Percentiles rank a stretch among this genome's conserved stretches.
phyloP scores from a whole-genome alignment of 495 filamentous ascomycete genomes.

The Lasiosphaeriaceae sp. region DNA sequence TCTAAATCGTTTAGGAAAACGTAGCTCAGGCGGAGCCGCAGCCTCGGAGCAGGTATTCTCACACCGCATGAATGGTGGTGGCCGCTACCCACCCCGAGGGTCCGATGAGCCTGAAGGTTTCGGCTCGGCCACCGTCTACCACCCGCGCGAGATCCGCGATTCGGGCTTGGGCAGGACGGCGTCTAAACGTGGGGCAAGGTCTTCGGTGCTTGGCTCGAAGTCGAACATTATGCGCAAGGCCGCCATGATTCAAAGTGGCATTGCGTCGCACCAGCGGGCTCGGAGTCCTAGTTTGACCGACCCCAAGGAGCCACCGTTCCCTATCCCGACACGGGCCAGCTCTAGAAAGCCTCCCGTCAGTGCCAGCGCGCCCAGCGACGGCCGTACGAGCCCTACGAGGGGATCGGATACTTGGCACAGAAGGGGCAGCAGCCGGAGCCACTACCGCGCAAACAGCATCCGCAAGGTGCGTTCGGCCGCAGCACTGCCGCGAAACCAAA shows the following conservation, averaged over 20 bases:
- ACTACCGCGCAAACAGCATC: constrained; percentile 53
- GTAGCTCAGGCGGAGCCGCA: constrained; percentile 24
- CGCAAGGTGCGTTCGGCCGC: constrained; percentile 82
- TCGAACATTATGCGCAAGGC: constrained; percentile 50
- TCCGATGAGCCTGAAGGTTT: constrained; percentile 24
- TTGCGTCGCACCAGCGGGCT: constrained; percentile 65
- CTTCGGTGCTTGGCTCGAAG: constrained; percentile 29
- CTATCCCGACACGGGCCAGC: constrained; percentile 84
- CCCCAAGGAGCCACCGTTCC: constrained; percentile 70
- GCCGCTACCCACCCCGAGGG: constrained; percentile 21
- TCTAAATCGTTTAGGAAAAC: constrained; percentile 31
- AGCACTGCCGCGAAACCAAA: constrained; percentile 53
- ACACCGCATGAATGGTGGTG: constrained; percentile 13
- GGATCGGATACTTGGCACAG: constrained; percentile 36
- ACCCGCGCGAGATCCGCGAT: constrained; percentile 28
- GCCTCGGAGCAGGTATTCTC: constrained; percentile 30
- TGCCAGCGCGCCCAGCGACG: constrained; percentile 65
- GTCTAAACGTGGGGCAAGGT: constrained; percentile 29
- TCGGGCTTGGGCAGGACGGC: constrained; percentile 23
- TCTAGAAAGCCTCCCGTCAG: constrained; percentile 72
- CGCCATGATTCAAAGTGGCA: constrained; percentile 74
- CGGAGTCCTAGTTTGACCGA: constrained; percentile 74
- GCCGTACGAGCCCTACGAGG: constrained; percentile 70
- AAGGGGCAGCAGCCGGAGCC: constrained; percentile 36
- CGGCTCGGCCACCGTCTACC: constrained; percentile 22